Percentiles rank a stretch among this genome's conserved stretches.
Conservation (phyloP, 805 yeast species). For the Cyberlindnera japonica region DNA sequence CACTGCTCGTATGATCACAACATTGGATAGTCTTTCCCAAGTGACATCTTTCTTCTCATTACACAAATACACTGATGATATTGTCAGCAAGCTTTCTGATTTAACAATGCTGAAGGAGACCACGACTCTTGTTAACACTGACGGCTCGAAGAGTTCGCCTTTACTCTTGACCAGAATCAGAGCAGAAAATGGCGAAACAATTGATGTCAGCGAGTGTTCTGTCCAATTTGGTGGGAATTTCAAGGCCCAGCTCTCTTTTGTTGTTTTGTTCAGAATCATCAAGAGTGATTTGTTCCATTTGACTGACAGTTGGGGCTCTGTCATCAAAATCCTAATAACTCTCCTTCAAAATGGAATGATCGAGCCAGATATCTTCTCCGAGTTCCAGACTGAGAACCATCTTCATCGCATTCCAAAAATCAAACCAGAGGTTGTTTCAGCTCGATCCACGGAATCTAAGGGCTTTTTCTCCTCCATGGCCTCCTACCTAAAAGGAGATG, state of each 20-base stretch:
- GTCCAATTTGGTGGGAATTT: conserved; percentile 85
- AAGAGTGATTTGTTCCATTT: conserved; percentile 52
- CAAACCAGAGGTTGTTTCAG: conserved; percentile 62
- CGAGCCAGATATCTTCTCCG: conserved; percentile 59
- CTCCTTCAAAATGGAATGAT: conserved; percentile 72
- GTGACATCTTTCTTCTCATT: conserved; percentile 67
- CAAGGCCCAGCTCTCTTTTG: conserved; percentile 86
- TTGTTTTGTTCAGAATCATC: conserved; percentile 76
- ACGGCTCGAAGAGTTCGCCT: conserved; percentile 8
- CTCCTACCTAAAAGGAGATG: conserved; percentile 89
- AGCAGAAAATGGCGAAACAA: conserved; percentile 28
- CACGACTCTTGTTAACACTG: conserved; percentile 1
- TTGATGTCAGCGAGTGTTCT: conserved; percentile 78
- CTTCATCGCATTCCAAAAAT: conserved; percentile 57
- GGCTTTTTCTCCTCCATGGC: conserved; percentile 91
- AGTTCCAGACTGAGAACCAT: conserved; percentile 55
- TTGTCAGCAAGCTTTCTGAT: conserved; percentile 62
- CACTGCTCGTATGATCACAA: conserved; percentile 80
- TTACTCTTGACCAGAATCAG: conserved; percentile 24
- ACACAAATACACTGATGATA: conserved; percentile 54
- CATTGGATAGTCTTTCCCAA: conserved; percentile 79
- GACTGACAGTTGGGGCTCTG: conserved; percentile 48
- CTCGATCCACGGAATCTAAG: conserved; percentile 58
- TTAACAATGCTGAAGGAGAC: conserved; percentile 54
- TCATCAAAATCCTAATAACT: conserved; percentile 56